These are phyloP conservation scores for Trametes pubescens DNA, from an alignment of 1,284 basidiomycete species.

Conservation along the genomic window DNA sequence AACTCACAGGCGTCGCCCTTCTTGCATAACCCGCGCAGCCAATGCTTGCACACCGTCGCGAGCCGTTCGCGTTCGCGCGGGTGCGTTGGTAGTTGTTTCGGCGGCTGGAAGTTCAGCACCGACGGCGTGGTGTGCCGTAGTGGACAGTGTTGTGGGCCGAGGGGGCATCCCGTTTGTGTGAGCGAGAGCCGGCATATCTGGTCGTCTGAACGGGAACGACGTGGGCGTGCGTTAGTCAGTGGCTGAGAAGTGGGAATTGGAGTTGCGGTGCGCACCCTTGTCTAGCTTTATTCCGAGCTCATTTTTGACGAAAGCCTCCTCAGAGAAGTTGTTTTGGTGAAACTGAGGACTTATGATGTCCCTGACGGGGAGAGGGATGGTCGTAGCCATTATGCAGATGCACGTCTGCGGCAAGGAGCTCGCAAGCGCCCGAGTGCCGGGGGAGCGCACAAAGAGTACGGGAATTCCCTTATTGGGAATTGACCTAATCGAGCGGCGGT, in stretches of 20 bases:
- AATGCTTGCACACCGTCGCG: slow-evolving; percentile 99
- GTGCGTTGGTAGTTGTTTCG: slow-evolving; percentile 81
- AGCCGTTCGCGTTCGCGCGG: slow-evolving; percentile 87
- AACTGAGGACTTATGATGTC: slow-evolving; percentile 91
- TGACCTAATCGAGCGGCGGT: not conserved
- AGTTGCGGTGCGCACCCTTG: slow-evolving; percentile 64
- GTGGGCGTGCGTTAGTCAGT: not conserved
- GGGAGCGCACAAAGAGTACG: slow-evolving; percentile 23
- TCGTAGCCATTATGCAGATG: slow-evolving; percentile 28
- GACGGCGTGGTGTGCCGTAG: slow-evolving; percentile 90
- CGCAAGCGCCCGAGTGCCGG: slow-evolving; percentile 43
- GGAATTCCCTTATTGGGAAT: slow-evolving; percentile 25
- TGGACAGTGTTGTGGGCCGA: slow-evolving; percentile 89
- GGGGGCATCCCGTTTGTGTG: slow-evolving; percentile 84
- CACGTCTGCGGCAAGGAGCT: slow-evolving; percentile 35
- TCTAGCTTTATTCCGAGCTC: slow-evolving; percentile 92
- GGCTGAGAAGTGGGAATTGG: slow-evolving; percentile 14
- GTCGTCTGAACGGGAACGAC: slow-evolving; percentile 64
- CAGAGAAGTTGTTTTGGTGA: slow-evolving; percentile 90
- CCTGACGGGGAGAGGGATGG: slow-evolving; percentile 64
- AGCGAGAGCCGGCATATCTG: slow-evolving; percentile 90
- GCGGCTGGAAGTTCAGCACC: slow-evolving; percentile 86
- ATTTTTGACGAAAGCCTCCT: slow-evolving; percentile 86
- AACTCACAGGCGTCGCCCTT: slow-evolving; percentile 99
- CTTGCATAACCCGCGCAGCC: slow-evolving; percentile 97